These are phyloP conservation scores for Fusarium algeriense DNA, from an alignment of 2,329 filamentous ascomycete species.

Conservation along the genomic window DNA sequence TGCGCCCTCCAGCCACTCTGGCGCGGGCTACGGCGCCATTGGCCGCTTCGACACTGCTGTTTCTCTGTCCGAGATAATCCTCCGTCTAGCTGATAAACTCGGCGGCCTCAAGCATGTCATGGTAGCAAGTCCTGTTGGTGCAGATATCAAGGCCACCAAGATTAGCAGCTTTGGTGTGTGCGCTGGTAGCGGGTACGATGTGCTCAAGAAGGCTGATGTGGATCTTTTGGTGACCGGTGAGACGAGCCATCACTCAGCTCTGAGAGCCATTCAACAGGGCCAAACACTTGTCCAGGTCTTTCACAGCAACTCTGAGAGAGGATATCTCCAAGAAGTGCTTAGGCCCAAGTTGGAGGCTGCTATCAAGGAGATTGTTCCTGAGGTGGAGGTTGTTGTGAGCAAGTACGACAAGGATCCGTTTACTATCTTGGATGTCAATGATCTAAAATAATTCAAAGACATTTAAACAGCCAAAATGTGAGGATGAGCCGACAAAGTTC, in stretches of 20 bases:
- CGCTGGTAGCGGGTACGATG: constrained; percentile 85
- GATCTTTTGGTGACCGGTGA: constrained; percentile 93
- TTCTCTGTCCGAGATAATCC: constrained; percentile 59
- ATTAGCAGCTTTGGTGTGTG: constrained; percentile 85
- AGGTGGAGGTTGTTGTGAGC: constrained; percentile 78
- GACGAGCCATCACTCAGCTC: constrained; percentile 90
- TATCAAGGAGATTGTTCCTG: constrained; percentile 63
- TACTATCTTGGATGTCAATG: constrained; percentile 72
- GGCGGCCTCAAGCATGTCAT: constrained; percentile 71
- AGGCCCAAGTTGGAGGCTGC: constrained; percentile 71
- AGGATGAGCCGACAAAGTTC: neutral
- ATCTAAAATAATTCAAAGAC: constrained; percentile 47
- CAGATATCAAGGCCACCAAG: constrained; percentile 50
- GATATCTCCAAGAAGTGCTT: constrained; percentile 81
- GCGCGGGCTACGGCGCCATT: constrained; percentile 66
- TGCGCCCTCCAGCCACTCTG: constrained; percentile 58
- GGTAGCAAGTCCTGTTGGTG: constrained; percentile 65
- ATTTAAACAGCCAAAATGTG: neutral
- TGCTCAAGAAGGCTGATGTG: constrained; percentile 77
- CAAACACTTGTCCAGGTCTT: constrained; percentile 87
- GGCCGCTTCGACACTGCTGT: constrained; percentile 58
- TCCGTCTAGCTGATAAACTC: constrained; percentile 72
- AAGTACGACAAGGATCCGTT: constrained; percentile 89
- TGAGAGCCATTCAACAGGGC: constrained; percentile 86
- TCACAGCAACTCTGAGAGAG: constrained; percentile 92